phyloP scores from a whole-genome alignment of 768 basidiomycete genomes.

The Chalciporus piperatus region DNA sequence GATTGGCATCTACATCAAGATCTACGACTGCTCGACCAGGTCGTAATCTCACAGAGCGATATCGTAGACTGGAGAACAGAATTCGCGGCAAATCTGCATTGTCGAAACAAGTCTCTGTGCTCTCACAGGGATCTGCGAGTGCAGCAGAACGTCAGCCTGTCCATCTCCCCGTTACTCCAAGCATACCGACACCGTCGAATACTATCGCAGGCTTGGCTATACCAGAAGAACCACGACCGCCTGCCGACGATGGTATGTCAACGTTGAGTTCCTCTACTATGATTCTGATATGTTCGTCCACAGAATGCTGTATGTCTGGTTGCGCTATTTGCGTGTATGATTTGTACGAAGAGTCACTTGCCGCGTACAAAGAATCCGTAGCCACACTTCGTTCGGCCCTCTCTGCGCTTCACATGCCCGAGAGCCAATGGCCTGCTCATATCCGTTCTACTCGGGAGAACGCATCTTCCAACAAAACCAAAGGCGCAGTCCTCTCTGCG shows the following conservation, averaged over 20 bases:
- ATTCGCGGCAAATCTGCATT: constrained; percentile 44
- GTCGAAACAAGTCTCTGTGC: constrained; percentile 28
- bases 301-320: constrained; percentile 95
- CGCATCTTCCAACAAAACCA: constrained; percentile 15
- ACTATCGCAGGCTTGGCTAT: constrained; percentile 37
- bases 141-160: neutral
- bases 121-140: constrained; percentile 12
- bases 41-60: constrained; percentile 59
- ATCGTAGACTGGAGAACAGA: constrained; percentile 52
- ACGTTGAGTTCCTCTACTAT: neutral
- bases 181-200: neutral
- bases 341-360: constrained; percentile 73
- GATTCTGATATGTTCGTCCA: neutral
- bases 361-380: constrained; percentile 58
- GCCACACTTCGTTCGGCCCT: constrained; percentile 50
- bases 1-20: constrained; percentile 7
- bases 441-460: constrained; percentile 33
- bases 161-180: neutral
- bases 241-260: constrained; percentile 61
- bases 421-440: constrained; percentile 61
- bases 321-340: constrained; percentile 93
- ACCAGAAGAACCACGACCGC: constrained; percentile 60
- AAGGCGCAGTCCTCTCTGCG: constrained; percentile 48
- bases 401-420: constrained; percentile 44
- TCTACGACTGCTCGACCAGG: constrained; percentile 36